Base-by-base conservation (phyloP, 164 flowering plant genomes). In the Malania oleifera region DNA sequence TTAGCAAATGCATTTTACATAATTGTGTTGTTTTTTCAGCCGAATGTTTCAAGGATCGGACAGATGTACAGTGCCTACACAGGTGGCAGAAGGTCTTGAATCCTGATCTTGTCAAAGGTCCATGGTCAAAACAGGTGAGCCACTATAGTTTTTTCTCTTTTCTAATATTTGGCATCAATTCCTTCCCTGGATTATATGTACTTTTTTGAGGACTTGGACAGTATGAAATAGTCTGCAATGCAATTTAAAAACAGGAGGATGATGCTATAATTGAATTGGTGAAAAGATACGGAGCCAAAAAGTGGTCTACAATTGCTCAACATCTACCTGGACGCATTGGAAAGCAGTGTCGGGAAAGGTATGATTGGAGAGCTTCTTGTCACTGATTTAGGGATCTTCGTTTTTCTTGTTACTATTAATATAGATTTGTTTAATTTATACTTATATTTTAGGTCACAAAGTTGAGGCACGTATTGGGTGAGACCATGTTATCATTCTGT, bases 341-440 rank as follows among this genome's bases (percentile, higher is more conserved):
- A 40, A 84, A 84, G 73, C 89, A 84, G 49, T 80, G 85, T 24
- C 71, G 85, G 26, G 89, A 84, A 75, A 81, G 89, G 89, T 82
- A 57, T 39, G 22, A 11, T 67, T 26, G 14, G 13, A 43, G 49
- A 44, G 29, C 37, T 40, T 24, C n/a, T 40, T 34, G 15, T 54
- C 18, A 18, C 10, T 22, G 27, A 47, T 47, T 47, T 24, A 31
- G 35, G 35, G 35, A 31, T 31, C 9, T 31, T 31, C 6, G 35
- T 31, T 31, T 31, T 31, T 31, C 35, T 31, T 31, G 35, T 31
- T 31, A 4, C 6, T 31, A 31, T 31, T 4, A 9, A 31, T 31
- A 9, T 9, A 31, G 35, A 4, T 31, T 31, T 31, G 4, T 31
- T 31, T 4, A 4, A 31, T 31, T 31, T 31, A 31, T 31, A 4